phyloP scores from a whole-genome alignment of 805 yeast species.

The Lipomyces chichibuensis region DNA sequence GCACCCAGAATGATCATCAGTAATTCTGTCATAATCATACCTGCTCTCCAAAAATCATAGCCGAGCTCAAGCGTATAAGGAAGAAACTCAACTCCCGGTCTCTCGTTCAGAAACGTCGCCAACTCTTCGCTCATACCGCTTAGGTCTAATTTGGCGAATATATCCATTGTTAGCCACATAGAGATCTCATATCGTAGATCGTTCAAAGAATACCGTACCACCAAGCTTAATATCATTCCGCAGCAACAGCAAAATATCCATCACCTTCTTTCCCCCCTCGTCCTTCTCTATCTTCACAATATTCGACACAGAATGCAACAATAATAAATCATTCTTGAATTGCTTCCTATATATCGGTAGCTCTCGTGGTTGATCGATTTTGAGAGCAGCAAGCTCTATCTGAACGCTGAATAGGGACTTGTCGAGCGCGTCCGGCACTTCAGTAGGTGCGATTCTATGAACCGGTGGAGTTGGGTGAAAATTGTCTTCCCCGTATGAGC shows the following conservation, averaged over 20 bases:
- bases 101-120: constrained; percentile 50
- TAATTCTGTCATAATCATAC: constrained; percentile 11
- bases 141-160: constrained; percentile 4
- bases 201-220: not conserved
- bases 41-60: constrained; percentile 80
- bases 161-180: not conserved
- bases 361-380: constrained; percentile 64
- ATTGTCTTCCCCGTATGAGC: not conserved
- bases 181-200: not conserved
- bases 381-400: constrained; percentile 67
- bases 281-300: constrained; percentile 53
- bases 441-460: not conserved
- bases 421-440: constrained; percentile 53
- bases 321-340: constrained; percentile 63
- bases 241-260: constrained; percentile 21
- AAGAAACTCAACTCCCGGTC: constrained; percentile 48
- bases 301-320: constrained; percentile 70
- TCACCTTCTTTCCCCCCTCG: constrained; percentile 43
- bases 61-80: constrained; percentile 62
- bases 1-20: not conserved
- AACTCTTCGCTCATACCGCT: constrained; percentile 50
- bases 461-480: not conserved
- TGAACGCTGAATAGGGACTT: constrained; percentile 60
- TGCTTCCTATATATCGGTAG: constrained; percentile 65
- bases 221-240: constrained; percentile 16